These are phyloP conservation scores for Diutina siamensis DNA, from an alignment of 1,139 yeast species.

Conservation along the genomic window DNA sequence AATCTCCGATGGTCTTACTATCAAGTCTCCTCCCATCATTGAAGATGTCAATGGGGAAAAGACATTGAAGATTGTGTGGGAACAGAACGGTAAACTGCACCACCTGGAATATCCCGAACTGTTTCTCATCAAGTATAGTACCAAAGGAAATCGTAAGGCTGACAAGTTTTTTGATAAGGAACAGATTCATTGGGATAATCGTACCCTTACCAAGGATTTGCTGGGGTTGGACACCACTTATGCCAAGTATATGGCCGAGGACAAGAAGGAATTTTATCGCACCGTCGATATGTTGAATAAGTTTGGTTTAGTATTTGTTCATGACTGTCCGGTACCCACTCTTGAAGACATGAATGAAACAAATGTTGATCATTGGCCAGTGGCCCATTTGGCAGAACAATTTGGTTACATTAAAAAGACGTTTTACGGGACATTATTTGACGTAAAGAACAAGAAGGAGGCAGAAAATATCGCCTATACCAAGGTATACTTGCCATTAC, in stretches of 20 bases:
- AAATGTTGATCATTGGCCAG: constrained; percentile 29
- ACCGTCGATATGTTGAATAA: constrained; percentile 39
- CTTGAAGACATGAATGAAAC: constrained; percentile 15
- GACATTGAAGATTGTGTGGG: constrained; percentile 41
- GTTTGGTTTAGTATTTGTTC: constrained; percentile 52
- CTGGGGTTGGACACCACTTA: constrained; percentile 22
- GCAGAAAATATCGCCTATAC: constrained; percentile 76
- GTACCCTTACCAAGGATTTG: constrained; percentile 12
- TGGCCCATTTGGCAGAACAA: constrained; percentile 37
- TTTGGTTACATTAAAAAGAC: constrained; percentile 67
- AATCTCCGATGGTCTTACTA: constrained; percentile 17
- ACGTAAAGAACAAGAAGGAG: constrained; percentile 44
- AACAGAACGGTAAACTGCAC: constrained; percentile 19
- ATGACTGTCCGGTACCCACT: constrained; percentile 18
- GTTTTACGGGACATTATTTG: constrained; percentile 65
- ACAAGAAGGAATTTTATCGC: constrained; percentile 19
- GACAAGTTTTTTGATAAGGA: constrained; percentile 26
- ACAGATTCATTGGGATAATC: constrained; percentile 30
- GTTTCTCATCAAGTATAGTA: constrained; percentile 37
- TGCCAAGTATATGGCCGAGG: constrained; percentile 28
- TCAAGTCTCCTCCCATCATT: constrained; percentile 19
- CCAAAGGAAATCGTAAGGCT: constrained; percentile 19
- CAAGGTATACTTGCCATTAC: constrained; percentile 54
- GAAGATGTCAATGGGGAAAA: constrained; percentile 17
- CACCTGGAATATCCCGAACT: constrained; percentile 31